Conservation (phyloP, 2,329 filamentous ascomycete species). For the Ascochyta clinopodiicola region DNA sequence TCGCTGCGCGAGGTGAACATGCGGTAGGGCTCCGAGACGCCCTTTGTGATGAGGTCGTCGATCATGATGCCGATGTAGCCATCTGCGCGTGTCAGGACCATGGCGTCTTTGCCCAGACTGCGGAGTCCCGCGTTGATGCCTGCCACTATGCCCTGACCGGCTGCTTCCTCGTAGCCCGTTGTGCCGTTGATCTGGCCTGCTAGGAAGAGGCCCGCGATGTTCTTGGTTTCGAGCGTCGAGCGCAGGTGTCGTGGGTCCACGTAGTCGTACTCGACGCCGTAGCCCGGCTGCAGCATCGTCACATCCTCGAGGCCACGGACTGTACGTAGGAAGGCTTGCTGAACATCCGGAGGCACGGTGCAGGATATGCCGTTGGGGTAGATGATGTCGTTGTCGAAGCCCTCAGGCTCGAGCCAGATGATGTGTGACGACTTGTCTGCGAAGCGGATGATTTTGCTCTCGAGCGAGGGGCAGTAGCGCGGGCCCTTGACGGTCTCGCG, state of each 20-base stretch:
- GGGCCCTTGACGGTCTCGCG: constrained; percentile 93
- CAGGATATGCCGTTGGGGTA: constrained; percentile 98
- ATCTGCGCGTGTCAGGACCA: constrained; percentile 79
- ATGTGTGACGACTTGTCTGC: constrained; percentile 80
- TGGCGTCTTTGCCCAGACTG: constrained; percentile 67
- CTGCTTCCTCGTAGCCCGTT: constrained; percentile 96
- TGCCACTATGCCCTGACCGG: constrained; percentile 88
- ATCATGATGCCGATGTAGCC: constrained; percentile 99
- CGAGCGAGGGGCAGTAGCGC: constrained; percentile 92
- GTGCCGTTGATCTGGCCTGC: constrained; percentile 98
- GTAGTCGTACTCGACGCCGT: constrained; percentile 98
- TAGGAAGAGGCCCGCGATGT: constrained; percentile 85
- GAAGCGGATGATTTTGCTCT: constrained; percentile 93
- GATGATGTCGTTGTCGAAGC: constrained; percentile 85
- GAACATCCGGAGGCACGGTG: constrained; percentile 89
- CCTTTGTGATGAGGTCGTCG: constrained; percentile 95
- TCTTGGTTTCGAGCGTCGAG: constrained; percentile 92
- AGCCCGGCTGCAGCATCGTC: constrained; percentile 91
- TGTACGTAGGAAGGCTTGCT: constrained; percentile 83
- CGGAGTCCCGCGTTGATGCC: constrained; percentile 93
- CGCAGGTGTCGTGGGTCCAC: constrained; percentile 89
- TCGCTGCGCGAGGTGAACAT: constrained; percentile 98
- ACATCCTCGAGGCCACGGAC: constrained; percentile 88
- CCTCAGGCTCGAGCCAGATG: constrained; percentile 97
- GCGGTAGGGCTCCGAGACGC: constrained; percentile 93